Conservation (phyloP, 2,329 filamentous ascomycete species). For the Pseudogymnoascus sp. region DNA sequence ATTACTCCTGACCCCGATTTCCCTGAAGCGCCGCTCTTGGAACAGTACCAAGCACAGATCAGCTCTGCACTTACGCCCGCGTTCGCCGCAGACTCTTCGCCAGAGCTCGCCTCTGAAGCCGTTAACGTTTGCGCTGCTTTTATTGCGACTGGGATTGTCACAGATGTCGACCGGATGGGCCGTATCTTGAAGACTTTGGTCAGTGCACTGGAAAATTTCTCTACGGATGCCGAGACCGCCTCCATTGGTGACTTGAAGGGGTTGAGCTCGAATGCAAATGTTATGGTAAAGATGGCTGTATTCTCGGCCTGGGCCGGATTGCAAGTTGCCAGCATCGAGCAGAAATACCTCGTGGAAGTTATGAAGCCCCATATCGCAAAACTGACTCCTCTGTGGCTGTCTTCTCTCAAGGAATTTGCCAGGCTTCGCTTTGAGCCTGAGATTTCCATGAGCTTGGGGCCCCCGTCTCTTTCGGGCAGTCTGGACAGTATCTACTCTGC, state of each 20-base stretch:
- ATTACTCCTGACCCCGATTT: slow-evolving; percentile 95
- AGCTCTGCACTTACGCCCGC: slow-evolving; percentile 93
- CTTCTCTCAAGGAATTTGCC: slow-evolving; percentile 88
- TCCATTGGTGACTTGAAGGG: slow-evolving; percentile 90
- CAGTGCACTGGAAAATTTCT: slow-evolving; percentile 86
- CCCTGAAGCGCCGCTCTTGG: slow-evolving; percentile 88
- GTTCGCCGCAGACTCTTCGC: slow-evolving; percentile 91
- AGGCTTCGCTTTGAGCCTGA: slow-evolving; percentile 92
- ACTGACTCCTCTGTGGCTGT: slow-evolving; percentile 88
- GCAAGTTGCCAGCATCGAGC: slow-evolving; percentile 89
- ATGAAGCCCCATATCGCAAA: slow-evolving; percentile 84
- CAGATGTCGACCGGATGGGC: slow-evolving; percentile 97
- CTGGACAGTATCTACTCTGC: slow-evolving; percentile 93
- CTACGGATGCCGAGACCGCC: slow-evolving; percentile 70
- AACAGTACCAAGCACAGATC: slow-evolving; percentile 98
- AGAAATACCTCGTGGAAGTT: slow-evolving; percentile 81
- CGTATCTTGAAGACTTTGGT: slow-evolving; percentile 92
- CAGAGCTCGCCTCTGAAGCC: slow-evolving; percentile 89
- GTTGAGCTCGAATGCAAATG: slow-evolving; percentile 89
- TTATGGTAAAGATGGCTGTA: slow-evolving; percentile 97
- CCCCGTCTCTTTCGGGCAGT: slow-evolving; percentile 74
- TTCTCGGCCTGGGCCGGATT: slow-evolving; percentile 97
- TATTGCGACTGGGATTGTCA: slow-evolving; percentile 94
- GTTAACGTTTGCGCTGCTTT: slow-evolving; percentile 98
- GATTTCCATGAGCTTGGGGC: slow-evolving; percentile 83